phyloP scores from a whole-genome alignment of 2,329 filamentous ascomycete species.

The Trichoderma atroviride region DNA sequence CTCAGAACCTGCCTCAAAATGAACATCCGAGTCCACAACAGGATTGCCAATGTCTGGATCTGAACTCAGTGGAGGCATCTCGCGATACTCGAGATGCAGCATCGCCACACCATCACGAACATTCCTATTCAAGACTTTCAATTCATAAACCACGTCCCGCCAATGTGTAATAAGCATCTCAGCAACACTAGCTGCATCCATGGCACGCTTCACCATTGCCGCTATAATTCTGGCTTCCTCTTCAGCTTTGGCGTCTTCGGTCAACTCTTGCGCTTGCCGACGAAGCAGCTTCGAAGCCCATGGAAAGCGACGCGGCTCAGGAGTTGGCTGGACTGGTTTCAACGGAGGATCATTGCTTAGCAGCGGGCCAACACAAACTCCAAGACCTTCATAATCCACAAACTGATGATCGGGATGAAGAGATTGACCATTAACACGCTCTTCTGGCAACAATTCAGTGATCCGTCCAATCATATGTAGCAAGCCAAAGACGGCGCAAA shows the following conservation, averaged over 20 bases:
- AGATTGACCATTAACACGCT: constrained; percentile 55
- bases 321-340: constrained; percentile 46
- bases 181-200: constrained; percentile 60
- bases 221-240: no score
- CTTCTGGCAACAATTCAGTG: constrained; percentile 56
- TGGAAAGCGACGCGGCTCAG: constrained; percentile 49
- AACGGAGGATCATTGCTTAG: constrained; percentile 59
- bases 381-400: constrained; percentile 66
- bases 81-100: constrained; percentile 24
- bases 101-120: constrained; percentile 32
- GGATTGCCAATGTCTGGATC: constrained; percentile 42
- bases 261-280: constrained; percentile 31
- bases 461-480: constrained; percentile 62
- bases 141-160: constrained; percentile 64
- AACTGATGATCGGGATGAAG: constrained; percentile 57
- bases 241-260: constrained; percentile 26
- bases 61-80: constrained; percentile 46
- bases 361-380: constrained; percentile 67
- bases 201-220: constrained; percentile 55
- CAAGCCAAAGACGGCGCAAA: constrained; percentile 68
- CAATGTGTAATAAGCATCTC: constrained; percentile 69
- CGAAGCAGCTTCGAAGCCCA: constrained; percentile 47
- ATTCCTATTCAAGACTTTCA: constrained; percentile 51
- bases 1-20: constrained; percentile 10
- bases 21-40: constrained; percentile 11